phyloP scores from a whole-genome alignment of 805 yeast species.

The Debaryomyces maramus region DNA sequence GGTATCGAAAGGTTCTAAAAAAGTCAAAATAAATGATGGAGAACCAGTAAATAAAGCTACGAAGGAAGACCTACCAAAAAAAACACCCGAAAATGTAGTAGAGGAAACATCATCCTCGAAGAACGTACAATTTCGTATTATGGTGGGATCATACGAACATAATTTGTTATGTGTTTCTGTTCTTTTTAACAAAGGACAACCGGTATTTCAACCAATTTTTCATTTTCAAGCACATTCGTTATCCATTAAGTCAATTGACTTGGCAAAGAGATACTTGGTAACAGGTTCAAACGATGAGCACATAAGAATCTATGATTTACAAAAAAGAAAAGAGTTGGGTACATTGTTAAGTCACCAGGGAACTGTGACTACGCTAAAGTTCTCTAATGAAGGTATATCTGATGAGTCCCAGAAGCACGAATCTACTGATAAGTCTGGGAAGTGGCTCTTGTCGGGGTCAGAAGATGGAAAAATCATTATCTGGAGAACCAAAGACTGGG shows the following conservation, averaged over 20 bases:
- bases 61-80: constrained; percentile 3
- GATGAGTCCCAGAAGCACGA: constrained; percentile 14
- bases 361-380: constrained; percentile 73
- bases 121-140: constrained; percentile 61
- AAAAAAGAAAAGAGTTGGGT: constrained; percentile 91
- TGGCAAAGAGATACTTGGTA: constrained; percentile 80
- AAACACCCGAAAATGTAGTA: constrained; percentile 8
- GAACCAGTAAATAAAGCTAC: not conserved
- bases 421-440: constrained; percentile 51
- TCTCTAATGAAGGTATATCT: constrained; percentile 51
- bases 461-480: constrained; percentile 87
- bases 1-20: not conserved
- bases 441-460: constrained; percentile 88
- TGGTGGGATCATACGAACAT: constrained; percentile 96
- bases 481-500: constrained; percentile 99
- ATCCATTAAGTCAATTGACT: constrained; percentile 81
- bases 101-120: constrained; percentile 2
- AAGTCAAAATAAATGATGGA: not conserved
- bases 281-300: constrained; percentile 96
- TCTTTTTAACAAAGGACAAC: constrained; percentile 51
- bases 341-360: constrained; percentile 88
- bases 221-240: constrained; percentile 94
- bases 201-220: constrained; percentile 88
- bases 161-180: constrained; percentile 81
- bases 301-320: constrained; percentile 89